phyloP scores from a whole-genome alignment of 345 rosid genomes.

The Salix brachista region DNA sequence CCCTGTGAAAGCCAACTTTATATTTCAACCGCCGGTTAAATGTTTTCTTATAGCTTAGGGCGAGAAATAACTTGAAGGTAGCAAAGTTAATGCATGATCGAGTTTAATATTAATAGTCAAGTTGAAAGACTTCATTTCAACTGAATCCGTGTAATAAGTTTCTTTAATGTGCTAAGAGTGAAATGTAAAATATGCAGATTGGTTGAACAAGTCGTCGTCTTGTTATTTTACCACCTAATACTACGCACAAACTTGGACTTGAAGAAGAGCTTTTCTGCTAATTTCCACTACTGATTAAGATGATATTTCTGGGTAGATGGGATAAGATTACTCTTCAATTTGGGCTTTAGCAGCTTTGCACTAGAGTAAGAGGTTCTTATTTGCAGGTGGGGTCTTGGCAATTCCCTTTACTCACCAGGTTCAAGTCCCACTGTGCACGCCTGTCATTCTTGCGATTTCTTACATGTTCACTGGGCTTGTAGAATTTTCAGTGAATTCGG shows the following conservation, averaged over 20 bases:
- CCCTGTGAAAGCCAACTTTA: not conserved
- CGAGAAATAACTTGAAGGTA: not conserved
- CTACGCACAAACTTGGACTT: not conserved
- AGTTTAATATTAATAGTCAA: not conserved
- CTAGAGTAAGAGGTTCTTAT: too few relatives aligned
- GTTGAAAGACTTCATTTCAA: not conserved
- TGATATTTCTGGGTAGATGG: not conserved
- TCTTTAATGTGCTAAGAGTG: not conserved
- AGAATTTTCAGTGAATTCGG: rapidly evolving
- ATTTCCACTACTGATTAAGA: not conserved
- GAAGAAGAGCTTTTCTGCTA: not conserved
- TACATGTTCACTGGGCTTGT: too few relatives aligned
- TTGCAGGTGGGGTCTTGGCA: too few relatives aligned
- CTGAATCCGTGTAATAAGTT: not conserved
- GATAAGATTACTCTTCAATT: not conserved
- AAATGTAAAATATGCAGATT: not conserved
- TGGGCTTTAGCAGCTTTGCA: too few relatives aligned
- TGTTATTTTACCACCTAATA: not conserved
- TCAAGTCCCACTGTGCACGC: too few relatives aligned
- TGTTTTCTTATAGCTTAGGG: not conserved
- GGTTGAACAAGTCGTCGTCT: not conserved
- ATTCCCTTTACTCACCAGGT: too few relatives aligned
- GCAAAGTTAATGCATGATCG: not conserved
- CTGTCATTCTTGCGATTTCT: too few relatives aligned
- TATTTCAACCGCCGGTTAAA: not conserved